Percentiles rank a stretch among this genome's conserved stretches.
phyloP scores from a whole-genome alignment of 73 alveolate genomes.

The Uronychia setigera region DNA sequence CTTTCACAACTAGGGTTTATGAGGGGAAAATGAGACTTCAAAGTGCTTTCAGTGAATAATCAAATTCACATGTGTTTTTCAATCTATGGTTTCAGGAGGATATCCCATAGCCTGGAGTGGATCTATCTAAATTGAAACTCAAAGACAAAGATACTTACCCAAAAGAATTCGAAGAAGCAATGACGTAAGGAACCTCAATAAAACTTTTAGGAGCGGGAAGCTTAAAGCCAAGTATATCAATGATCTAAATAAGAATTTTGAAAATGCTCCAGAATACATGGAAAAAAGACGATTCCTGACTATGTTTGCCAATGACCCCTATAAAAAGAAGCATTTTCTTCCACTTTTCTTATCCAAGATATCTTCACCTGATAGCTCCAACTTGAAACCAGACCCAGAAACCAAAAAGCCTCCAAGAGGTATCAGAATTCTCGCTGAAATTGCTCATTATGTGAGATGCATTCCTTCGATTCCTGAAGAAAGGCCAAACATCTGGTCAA shows the following conservation, averaged over 20 bases:
- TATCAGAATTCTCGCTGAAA: conserved; percentile 44
- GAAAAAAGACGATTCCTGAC: neutral
- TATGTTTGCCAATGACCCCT: neutral
- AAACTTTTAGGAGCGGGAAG: neutral
- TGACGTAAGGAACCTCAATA: neutral
- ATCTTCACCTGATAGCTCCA: conserved; percentile 43
- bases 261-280: neutral
- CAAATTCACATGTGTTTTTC: conserved; percentile 7
- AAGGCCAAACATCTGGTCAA: conserved; percentile 55
- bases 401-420: conserved; percentile 12
- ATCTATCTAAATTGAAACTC: conserved; percentile 30
- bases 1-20: conserved; percentile 34
- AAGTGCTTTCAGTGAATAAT: conserved; percentile 21
- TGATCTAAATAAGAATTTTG: neutral
- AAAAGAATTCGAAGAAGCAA: conserved; percentile 8
- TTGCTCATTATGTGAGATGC: conserved; percentile 61
- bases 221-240: neutral
- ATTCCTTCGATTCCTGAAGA: conserved; percentile 13
- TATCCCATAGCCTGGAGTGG: conserved; percentile 70
- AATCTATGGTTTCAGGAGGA: conserved; percentile 66
- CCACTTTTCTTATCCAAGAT: conserved; percentile 55
- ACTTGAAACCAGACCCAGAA: neutral
- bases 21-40: conserved; percentile 28
- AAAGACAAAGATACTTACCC: conserved; percentile 38
- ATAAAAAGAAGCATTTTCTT: conserved; percentile 40